These are phyloP conservation scores for Trichomonascaceae sp. DNA, from an alignment of 1,139 yeast species.

Conservation along the genomic window DNA sequence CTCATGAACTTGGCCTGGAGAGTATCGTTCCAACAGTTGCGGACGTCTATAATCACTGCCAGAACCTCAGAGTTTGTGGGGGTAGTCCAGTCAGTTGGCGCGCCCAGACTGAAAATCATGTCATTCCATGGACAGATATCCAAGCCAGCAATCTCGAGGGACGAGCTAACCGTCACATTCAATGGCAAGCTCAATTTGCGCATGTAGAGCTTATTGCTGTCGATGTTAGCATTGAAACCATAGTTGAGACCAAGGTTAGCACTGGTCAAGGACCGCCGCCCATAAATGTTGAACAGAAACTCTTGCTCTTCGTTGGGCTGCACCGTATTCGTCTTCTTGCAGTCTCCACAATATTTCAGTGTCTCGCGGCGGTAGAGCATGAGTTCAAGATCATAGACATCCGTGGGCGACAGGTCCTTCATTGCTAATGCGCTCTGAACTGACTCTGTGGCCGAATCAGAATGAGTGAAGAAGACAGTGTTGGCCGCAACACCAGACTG, in stretches of 20 bases:
- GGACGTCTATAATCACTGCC: constrained; percentile 39
- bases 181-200: constrained; percentile 53
- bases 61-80: constrained; percentile 42
- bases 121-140: constrained; percentile 41
- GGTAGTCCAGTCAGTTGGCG: no score
- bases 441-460: constrained; percentile 65
- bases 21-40: constrained; percentile 47
- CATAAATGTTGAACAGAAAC: constrained; percentile 49
- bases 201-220: constrained; percentile 24
- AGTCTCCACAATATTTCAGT: constrained; percentile 25
- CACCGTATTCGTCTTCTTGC: constrained; percentile 8
- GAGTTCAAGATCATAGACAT: constrained; percentile 66
- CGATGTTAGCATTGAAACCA: constrained; percentile 24
- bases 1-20: constrained; percentile 27
- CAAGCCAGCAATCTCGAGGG: constrained; percentile 62
- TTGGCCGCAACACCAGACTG: constrained; percentile 44
- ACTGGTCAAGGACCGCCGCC: constrained; percentile 61
- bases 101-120: not conserved
- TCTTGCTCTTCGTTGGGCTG: constrained; percentile 17
- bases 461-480: constrained; percentile 40
- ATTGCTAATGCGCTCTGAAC: constrained; percentile 35
- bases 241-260: constrained; percentile 59
- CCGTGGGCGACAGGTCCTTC: constrained; percentile 41
- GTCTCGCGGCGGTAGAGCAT: constrained; percentile 47
- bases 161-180: constrained; percentile 52